Base-by-base conservation (phyloP, 768 basidiomycete genomes). In the Boletus eberwhitei region DNA sequence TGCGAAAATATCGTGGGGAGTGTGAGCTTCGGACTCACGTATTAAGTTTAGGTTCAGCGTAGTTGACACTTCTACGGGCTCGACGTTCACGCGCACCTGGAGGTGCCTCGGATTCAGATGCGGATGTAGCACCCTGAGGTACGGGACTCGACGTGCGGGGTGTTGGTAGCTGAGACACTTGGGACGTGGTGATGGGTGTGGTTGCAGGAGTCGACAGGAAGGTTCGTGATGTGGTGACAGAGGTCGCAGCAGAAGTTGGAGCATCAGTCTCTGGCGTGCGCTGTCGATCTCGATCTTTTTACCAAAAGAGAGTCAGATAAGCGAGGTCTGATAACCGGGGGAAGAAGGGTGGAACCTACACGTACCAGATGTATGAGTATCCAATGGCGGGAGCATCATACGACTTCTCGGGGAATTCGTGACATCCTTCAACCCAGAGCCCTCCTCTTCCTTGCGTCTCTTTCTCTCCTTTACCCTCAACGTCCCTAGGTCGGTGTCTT, bases 11-110 rank as follows among this genome's bases (percentile, higher is more conserved):
- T 43, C 40, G 39, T 24, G 48, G 41, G 46, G 50, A 39, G 12
- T 13, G 37, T 17, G 37, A 48, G 34, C 38, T 14, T 26, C 42
- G 31, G 39, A 82, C 85, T 48, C 66, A 90, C 89, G 89, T 93
- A 68, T 93, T 92, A 22, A 93, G 78, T 66, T 92, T 93, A 12
- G 91, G 91, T 65, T 93, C 91, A 0, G 90, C 76, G 60, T 93
- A 93, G 67, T 93, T 93, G 44, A 93, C 75, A 61, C 90, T 91
- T 73, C 87, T 93, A 44, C 91, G 78, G 19, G 77, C 68, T 48
- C 80, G 74, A 78, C 85, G 72, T 79, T 81, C 65, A 64, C 83
- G 69, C 62, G 77, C 60, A 50, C 63, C 66, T 34, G 38, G 54
- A 34, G 63, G 59, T 14, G 64, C 58, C 19, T 73, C 73, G 9